A percentile compares a stretch with the other conserved stretches of the same genome.
phyloP scores from a whole-genome alignment of 805 yeast genomes.

The Brettanomyces custersianus region DNA sequence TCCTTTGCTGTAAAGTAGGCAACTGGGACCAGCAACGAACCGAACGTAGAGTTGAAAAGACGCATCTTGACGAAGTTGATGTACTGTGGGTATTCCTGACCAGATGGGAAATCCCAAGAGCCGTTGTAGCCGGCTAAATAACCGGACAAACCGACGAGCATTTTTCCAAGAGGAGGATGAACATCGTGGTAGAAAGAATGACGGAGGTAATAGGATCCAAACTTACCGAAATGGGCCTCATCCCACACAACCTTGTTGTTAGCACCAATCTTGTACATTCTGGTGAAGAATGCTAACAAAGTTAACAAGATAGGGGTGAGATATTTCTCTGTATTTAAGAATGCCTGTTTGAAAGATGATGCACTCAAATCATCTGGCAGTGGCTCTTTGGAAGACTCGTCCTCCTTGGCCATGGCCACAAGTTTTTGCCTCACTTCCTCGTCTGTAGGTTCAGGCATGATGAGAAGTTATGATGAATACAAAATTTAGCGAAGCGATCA shows the following conservation, averaged over 20 bases:
- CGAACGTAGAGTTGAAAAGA: constrained; percentile 75
- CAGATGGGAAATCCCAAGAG: constrained; percentile 81
- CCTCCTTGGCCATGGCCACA: constrained; percentile 18
- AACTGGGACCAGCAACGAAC: constrained; percentile 77
- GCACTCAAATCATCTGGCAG: constrained; percentile 11
- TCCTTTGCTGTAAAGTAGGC: constrained; percentile 76
- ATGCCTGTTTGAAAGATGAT: constrained; percentile 6
- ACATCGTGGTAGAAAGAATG: constrained; percentile 82
- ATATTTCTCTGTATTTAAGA: constrained; percentile 20
- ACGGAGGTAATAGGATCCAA: constrained; percentile 70
- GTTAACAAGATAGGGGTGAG: constrained; percentile 61
- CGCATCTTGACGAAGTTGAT: constrained; percentile 83
- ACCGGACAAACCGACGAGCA: constrained; percentile 72
- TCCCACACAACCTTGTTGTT: constrained; percentile 88
- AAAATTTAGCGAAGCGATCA: too few relatives aligned
- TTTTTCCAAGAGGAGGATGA: constrained; percentile 81
- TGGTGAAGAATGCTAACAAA: constrained; percentile 54
- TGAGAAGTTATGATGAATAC: too few relatives aligned
- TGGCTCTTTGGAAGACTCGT: constrained; percentile 3
- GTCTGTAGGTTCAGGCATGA: constrained; percentile 13
- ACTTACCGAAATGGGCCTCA: constrained; percentile 92
- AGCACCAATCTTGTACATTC: constrained; percentile 67
- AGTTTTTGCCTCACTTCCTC: constrained; percentile 24
- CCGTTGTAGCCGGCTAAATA: constrained; percentile 84
- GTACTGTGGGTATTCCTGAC: constrained; percentile 64